Evolutionary conservation across 2,329 filamentous ascomycete species (phyloP), one percentile per base, ranked within the genome.

Genomic region (Fusarium protoensiforme): DNA sequence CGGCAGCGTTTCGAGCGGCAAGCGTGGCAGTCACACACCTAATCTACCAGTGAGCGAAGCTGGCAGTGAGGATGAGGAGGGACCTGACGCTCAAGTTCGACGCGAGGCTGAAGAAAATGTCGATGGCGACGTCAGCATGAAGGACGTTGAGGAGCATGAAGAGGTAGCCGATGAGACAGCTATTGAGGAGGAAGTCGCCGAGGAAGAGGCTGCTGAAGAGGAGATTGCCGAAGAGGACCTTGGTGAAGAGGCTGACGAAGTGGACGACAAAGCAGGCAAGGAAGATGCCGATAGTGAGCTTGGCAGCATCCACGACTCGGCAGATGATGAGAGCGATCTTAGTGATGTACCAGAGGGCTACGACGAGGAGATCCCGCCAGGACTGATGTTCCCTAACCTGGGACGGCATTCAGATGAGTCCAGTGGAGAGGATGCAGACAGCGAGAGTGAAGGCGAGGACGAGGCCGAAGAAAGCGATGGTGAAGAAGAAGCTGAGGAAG

Each of bases 241-340:
- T 74, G 81, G 58, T 71, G 82, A 72, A 51, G 78, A 84, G 56
- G 46, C 10, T n/a, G 85, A 87, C 29, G 83, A 75, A 2, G 81
- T 76, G 9, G 80, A 76, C 11, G 75, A 76, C 29, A 75, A 68
- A 75, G 80, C 16, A 73, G 79, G 43, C 74, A 80, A 65, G 76
- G 82, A 75, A 38, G 80, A 71, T 61, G 73, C 72, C 7, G 78
- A 80, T 24, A 78, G 79, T 41, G 79, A 79, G 18, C 66, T 87
- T 0, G 88, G 87, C 7, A 93, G 89, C 67, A 82, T 91, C 9
- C 89, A 91, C 68, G 90, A 92, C 68, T 91, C 88, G 43, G 91
- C 89, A 0, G 91, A 93, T 70, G 90, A 92, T 63, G 91, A 93
- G 79, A 93, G 91, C 77, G 91, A 93, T 70, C 83, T 93, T 0